phyloP scores from a whole-genome alignment of 208 protist genomes.

The Acanthamoeba sp. region DNA sequence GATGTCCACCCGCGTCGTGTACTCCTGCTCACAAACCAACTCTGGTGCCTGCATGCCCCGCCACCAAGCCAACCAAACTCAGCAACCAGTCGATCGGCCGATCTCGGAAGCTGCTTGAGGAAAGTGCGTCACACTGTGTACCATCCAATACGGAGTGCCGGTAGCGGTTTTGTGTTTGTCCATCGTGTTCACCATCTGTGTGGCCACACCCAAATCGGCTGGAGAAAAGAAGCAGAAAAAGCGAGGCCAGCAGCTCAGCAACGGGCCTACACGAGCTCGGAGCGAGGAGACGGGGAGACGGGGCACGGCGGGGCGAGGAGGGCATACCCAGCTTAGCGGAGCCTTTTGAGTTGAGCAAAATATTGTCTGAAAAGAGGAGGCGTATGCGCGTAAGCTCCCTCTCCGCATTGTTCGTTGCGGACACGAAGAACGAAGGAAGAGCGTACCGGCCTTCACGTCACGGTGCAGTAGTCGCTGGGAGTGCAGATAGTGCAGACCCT shows the following conservation, averaged over 20 bases:
- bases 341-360: constrained; percentile 62
- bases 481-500: constrained; percentile 64
- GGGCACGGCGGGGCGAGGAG: no score
- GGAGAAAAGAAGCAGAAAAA: neutral
- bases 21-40: constrained; percentile 70
- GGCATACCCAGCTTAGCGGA: constrained; percentile 11
- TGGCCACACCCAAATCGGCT: constrained; percentile 67
- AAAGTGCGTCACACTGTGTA: neutral
- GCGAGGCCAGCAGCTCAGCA: neutral
- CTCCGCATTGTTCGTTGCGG: no score
- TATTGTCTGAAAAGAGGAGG: constrained; percentile 4
- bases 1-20: constrained; percentile 61
- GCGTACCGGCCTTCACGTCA: constrained; percentile 63
- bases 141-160: constrained; percentile 71
- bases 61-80: neutral
- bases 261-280: no score
- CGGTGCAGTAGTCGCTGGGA: constrained; percentile 64
- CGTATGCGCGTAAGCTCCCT: no score
- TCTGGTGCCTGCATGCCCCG: constrained; percentile 45
- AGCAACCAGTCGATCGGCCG: no score
- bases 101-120: no score
- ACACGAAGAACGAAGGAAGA: neutral
- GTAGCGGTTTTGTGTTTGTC: constrained; percentile 58
- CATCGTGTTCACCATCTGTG: constrained; percentile 42
- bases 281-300: no score